A percentile compares a stretch with the other conserved stretches of the same genome.
Conservation (phyloP, 1,139 yeast genomes). For the Blastobotrys raffinosifermentans region DNA sequence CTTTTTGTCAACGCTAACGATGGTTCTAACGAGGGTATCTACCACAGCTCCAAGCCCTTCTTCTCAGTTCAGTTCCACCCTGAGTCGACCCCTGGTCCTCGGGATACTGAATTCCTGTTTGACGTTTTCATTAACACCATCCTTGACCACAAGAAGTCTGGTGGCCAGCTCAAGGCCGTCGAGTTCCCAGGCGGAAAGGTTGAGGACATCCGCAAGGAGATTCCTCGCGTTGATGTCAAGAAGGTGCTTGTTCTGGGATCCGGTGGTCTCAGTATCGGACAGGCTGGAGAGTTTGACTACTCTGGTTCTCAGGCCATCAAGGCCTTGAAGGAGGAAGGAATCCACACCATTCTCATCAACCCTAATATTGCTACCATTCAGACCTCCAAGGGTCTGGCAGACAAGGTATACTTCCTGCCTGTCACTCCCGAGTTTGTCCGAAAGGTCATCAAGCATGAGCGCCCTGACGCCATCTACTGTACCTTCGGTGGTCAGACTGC, state of each 20-base stretch:
- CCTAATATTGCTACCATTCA: constrained; percentile 99
- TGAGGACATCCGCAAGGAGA: constrained; percentile 57
- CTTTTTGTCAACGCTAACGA: constrained; percentile 94
- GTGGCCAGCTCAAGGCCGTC: constrained; percentile 62
- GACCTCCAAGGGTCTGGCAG: constrained; percentile 96
- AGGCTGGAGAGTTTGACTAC: constrained; percentile 99
- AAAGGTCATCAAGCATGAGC: constrained; percentile 88
- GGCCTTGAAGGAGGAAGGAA: constrained; percentile 96
- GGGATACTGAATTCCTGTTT: constrained; percentile 95
- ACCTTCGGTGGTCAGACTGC: constrained; percentile 99
- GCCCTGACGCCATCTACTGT: constrained; percentile 94
- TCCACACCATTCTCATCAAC: constrained; percentile 88
- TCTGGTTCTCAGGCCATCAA: constrained; percentile 80
- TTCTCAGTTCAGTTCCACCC: constrained; percentile 99
- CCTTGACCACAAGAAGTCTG: constrained; percentile 51
- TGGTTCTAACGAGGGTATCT: constrained; percentile 97
- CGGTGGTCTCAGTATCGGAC: constrained; percentile 98
- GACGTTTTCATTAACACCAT: constrained; percentile 89
- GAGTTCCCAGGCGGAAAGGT: constrained; percentile 84
- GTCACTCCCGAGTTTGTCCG: constrained; percentile 95
- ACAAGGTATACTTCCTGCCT: constrained; percentile 94
- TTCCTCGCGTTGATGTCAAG: constrained; percentile 77
- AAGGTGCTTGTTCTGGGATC: constrained; percentile 96
- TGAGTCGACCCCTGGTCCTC: constrained; percentile 98
- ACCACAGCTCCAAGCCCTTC: constrained; percentile 78